phyloP scores from a whole-genome alignment of 257 asterid genomes.

The Solanum chiquidenum region DNA sequence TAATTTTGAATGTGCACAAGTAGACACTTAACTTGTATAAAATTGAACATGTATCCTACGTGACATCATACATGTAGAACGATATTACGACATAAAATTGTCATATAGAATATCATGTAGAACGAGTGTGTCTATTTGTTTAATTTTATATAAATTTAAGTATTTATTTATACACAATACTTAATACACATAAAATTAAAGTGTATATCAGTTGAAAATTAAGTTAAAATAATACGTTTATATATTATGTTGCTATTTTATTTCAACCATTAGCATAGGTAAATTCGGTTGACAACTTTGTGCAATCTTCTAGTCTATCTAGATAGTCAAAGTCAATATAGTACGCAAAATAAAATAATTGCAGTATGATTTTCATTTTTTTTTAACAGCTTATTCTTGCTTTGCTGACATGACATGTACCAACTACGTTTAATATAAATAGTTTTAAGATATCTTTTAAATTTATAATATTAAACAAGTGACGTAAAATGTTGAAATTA shows the following conservation, averaged over 20 bases:
- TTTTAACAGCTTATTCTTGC: neutral
- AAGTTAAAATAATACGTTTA: no score
- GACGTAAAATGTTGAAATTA: neutral
- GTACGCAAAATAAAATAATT: neutral
- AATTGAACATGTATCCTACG: no score
- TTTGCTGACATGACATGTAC: neutral
- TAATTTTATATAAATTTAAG: no score
- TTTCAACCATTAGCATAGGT: neutral
- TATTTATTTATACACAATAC: no score
- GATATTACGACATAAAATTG: no score
- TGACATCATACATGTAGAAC: neutral
- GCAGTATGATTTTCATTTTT: neutral
- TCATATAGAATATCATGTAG: no score
- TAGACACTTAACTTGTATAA: no score
- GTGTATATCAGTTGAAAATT: no score
- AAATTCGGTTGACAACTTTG: neutral
- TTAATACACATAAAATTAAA: no score
- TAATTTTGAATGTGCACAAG: no score
- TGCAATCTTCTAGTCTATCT: neutral
- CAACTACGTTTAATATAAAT: neutral
- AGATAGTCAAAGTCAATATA: neutral
- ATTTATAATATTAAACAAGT: neutral
- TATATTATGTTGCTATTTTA: neutral
- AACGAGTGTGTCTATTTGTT: fast-evolving
- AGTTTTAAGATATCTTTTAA: no score